Evolutionary conservation across 148 eudicot species (phyloP).

Genomic region (Dianthus caryophyllus): DNA sequence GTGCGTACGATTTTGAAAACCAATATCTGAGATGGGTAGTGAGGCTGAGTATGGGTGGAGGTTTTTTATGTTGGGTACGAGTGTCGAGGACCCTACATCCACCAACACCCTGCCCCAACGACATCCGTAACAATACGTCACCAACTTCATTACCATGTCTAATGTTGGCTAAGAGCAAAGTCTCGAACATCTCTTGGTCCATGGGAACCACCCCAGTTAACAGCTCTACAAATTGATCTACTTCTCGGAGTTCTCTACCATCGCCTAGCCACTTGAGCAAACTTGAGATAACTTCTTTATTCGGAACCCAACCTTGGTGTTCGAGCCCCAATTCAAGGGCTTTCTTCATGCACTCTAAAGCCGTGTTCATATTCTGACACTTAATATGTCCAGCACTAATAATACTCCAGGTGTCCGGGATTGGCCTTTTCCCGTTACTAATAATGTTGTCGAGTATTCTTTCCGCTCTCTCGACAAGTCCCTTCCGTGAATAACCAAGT

Average conservation of each 20-base stretch:
- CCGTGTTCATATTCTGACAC: slow-evolving; percentile 33
- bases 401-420: slow-evolving; percentile 50
- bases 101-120: too few relatives aligned
- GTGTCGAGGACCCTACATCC: too few relatives aligned
- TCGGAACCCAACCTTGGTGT: slow-evolving; percentile 45
- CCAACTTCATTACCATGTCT: slow-evolving; percentile 25
- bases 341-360: slow-evolving; percentile 38
- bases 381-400: slow-evolving; percentile 39
- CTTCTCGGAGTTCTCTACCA: slow-evolving; percentile 30
- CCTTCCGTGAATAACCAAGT: slow-evolving; percentile 41
- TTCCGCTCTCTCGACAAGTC: slow-evolving; percentile 38
- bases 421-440: slow-evolving; percentile 36
- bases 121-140: too few relatives aligned
- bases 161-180: slow-evolving; percentile 22
- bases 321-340: slow-evolving; percentile 35
- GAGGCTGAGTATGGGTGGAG: too few relatives aligned
- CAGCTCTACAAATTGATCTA: slow-evolving; percentile 33
- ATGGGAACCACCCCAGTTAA: slow-evolving; percentile 23
- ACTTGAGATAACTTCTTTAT: slow-evolving; percentile 23
- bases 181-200: slow-evolving; percentile 25
- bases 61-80: too few relatives aligned
- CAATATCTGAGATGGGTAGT: too few relatives aligned
- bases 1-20: too few relatives aligned
- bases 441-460: slow-evolving; percentile 33
- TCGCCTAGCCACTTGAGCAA: slow-evolving; percentile 47